Evolutionary conservation across 192 early-diverging fungal genomes (phyloP), one percentile per base, ranked within the genome.

Genomic region (Coemansia sp.): DNA sequence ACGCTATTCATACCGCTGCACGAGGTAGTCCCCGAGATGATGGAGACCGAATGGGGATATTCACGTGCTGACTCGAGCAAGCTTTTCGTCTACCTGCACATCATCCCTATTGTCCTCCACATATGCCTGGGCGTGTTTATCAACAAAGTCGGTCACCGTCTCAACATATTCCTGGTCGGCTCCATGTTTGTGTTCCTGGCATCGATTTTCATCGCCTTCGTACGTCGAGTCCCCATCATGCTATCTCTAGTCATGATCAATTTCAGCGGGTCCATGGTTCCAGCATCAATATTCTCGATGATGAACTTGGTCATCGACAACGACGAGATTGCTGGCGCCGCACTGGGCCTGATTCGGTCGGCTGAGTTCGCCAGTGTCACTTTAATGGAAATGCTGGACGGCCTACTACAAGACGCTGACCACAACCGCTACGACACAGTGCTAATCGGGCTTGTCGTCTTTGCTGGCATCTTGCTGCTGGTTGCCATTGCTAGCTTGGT

Each of bases 51-150:
- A 42, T 86, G 78, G 81, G 72, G 76, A 15, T 77, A 86, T 47
- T 64, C 78, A 57, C 72, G 71, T 12, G 76, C 75, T 0, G 51
- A 84, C 55, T 80, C 85, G 7, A 83, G 81, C 61, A 78, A 76
- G 63, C 63, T 80, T 38, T 84, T 83, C 47, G 86, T 85, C 40
- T 84, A 86, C 16, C 75, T 86, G 22, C 83, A 88, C 43, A 72
- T 82, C 10, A 82, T 89, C 52, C 89, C 89, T 11, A 88, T 89
- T 61, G 76, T 85, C 27, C 80, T 85, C 27, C 85, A 88, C 12
- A 76, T 87, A 16, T 9, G 78, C 10, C 60, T 88, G n/a, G 89
- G 89, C 38, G 69, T 88, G 27, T 60, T 88, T 34, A 88, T 90
- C 73, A 87, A 90, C 63, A 79, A 74, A 11, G 71, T 86, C 33